phyloP scores from a whole-genome alignment of 1,284 basidiomycete species.

The Ceratobasidium sp. region DNA sequence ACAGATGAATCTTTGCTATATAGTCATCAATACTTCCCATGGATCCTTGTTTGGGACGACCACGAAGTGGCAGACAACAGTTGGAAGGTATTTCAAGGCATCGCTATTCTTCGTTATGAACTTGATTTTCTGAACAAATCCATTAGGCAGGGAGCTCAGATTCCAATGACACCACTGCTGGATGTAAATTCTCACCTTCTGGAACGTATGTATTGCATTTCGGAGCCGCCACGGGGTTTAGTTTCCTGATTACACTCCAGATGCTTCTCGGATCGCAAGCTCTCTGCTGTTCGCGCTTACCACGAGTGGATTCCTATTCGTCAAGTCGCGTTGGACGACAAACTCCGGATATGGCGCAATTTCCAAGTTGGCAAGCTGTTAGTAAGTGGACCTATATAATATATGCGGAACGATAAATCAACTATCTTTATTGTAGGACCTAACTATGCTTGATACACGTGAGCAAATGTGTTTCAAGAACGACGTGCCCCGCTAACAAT shows the following conservation, averaged over 20 bases:
- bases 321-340: constrained; percentile 68
- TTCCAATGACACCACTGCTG: constrained; percentile 67
- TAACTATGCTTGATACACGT: constrained; percentile 55
- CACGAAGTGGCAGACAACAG: constrained; percentile 72
- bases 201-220: constrained; percentile 56
- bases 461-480: neutral
- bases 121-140: neutral
- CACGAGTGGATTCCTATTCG: constrained; percentile 78
- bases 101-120: too few species aligned
- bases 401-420: constrained; percentile 59
- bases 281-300: constrained; percentile 70
- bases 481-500: neutral
- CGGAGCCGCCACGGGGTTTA: constrained; percentile 45
- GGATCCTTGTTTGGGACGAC: constrained; percentile 72
- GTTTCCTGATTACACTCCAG: constrained; percentile 5
- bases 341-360: constrained; percentile 73
- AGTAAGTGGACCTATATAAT: constrained; percentile 64
- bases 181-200: constrained; percentile 66
- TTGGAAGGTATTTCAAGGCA: constrained; percentile 58
- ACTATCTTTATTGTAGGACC: constrained; percentile 42
- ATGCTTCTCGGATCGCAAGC: constrained; percentile 68
- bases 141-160: constrained; percentile 64
- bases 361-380: constrained; percentile 71
- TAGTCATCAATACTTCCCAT: constrained; percentile 65
- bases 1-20: constrained; percentile 63